A percentile compares a stretch with the other conserved stretches of the same genome.
These are phyloP conservation scores for Santalum album DNA, from an alignment of 164 flowering plant genomes.

Conservation along the genomic window DNA sequence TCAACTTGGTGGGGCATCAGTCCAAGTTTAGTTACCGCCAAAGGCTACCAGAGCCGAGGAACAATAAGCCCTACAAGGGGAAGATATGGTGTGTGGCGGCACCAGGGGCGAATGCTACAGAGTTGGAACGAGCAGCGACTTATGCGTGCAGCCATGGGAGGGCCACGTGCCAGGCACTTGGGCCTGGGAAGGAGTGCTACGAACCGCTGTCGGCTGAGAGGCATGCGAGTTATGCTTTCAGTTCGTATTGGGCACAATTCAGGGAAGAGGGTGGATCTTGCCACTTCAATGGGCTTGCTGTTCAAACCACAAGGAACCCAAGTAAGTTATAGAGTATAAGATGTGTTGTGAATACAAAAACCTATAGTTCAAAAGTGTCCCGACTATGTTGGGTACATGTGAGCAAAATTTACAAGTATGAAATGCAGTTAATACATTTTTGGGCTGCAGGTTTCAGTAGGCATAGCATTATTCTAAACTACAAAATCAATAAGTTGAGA, in stretches of 20 bases:
- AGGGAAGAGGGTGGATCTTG: constrained; percentile 58
- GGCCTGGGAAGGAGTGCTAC: constrained; percentile 45
- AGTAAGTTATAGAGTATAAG: constrained; percentile 36
- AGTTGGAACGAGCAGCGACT: constrained; percentile 41
- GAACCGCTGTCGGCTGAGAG: constrained; percentile 31
- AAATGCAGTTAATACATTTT: too few relatives aligned
- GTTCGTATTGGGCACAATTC: constrained; percentile 80
- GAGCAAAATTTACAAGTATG: too few relatives aligned
- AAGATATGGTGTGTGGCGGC: constrained; percentile 83
- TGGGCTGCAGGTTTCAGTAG: too few relatives aligned
- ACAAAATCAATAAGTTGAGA: too few relatives aligned
- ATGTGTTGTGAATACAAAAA: too few relatives aligned
- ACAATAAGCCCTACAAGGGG: constrained; percentile 67
- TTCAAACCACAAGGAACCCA: constrained; percentile 59
- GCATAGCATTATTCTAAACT: too few relatives aligned
- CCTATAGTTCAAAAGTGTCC: too few relatives aligned
- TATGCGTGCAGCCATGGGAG: constrained; percentile 88
- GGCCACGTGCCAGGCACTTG: constrained; percentile 66
- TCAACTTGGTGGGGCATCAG: constrained; percentile 45
- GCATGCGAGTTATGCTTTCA: constrained; percentile 66
- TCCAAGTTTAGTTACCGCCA: too few relatives aligned
- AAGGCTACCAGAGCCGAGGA: constrained; percentile 38
- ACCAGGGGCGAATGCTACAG: constrained; percentile 31
- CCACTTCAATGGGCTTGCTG: constrained; percentile 71
- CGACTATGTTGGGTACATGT: too few relatives aligned